Conservation (phyloP, 805 yeast genomes). For the Saccharomycopsis guyanensis region DNA sequence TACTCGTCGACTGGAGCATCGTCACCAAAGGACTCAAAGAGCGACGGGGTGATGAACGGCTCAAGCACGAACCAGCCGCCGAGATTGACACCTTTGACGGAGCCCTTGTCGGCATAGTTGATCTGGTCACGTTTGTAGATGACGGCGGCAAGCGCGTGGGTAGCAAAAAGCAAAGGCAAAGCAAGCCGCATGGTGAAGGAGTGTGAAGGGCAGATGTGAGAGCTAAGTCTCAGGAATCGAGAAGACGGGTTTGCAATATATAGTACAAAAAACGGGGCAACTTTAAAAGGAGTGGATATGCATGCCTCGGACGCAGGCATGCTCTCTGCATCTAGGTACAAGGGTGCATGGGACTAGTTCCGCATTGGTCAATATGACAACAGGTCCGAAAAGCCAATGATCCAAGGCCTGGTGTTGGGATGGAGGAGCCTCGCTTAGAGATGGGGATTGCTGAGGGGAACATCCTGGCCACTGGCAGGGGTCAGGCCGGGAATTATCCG, state of each 20-base stretch:
- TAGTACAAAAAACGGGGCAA: not conserved
- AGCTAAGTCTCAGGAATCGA: no score
- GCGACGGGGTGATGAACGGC: conserved; percentile 62
- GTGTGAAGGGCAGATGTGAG: no score
- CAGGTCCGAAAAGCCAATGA: no score
- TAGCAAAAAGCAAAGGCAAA: not conserved
- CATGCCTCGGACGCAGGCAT: not conserved
- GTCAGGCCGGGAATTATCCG: no score
- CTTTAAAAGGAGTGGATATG: not conserved
- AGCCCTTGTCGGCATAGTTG: conserved; percentile 16
- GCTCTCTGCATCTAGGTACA: not conserved
- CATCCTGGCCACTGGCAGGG: no score
- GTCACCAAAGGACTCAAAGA: conserved; percentile 38
- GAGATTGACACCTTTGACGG: conserved; percentile 39
- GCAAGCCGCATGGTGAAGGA: not conserved
- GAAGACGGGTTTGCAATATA: no score
- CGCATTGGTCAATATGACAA: no score
- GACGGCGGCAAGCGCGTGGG: not conserved
- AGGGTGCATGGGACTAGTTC: not conserved
- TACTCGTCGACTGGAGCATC: conserved; percentile 55
- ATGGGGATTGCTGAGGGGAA: no score
- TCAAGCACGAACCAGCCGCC: conserved; percentile 74
- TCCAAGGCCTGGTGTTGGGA: no score
- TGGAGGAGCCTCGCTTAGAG: no score
- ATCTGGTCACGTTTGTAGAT: not conserved